These are phyloP conservation scores for Conticribra weissflogii DNA, from an alignment of 108 stramenopile species.

Conservation along the genomic window DNA sequence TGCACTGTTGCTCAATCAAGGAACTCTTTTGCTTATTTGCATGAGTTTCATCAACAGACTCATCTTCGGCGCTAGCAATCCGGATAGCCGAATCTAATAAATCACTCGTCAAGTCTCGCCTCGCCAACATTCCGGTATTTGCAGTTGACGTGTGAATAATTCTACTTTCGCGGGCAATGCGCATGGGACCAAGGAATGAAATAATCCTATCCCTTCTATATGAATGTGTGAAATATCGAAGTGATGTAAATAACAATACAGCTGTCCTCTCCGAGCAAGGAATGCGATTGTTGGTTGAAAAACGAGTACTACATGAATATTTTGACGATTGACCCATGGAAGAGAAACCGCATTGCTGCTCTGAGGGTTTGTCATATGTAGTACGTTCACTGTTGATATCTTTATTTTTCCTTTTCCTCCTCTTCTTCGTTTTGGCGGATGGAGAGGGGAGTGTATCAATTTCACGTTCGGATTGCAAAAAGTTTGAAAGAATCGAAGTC, in stretches of 20 bases:
- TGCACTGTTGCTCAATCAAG: not conserved
- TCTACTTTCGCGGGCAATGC: conserved; percentile 18
- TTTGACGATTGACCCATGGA: no score
- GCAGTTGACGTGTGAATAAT: conserved; percentile 21
- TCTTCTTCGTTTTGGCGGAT: not conserved
- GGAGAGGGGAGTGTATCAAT: not conserved
- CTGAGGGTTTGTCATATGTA: no score
- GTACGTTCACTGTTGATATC: no score
- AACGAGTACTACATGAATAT: no score
- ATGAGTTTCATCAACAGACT: not conserved
- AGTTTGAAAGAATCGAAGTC: not conserved
- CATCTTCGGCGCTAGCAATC: not conserved
- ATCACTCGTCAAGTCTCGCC: no score
- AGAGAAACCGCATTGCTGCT: no score
- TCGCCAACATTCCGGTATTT: no score
- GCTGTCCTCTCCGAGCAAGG: conserved; percentile 33
- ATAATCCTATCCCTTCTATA: conserved; percentile 14
- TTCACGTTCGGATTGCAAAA: not conserved
- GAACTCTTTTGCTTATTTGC: not conserved
- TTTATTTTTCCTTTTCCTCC: conserved; percentile 15
- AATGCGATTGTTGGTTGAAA: not conserved
- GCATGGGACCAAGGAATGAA: conserved; percentile 20
- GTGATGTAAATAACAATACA: conserved; percentile 17
- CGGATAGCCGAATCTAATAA: not conserved
- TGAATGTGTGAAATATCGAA: conserved; percentile 16